Percentiles rank a stretch among this genome's conserved stretches.
Conservation (phyloP, 2,329 filamentous ascomycete species). For the Dothistroma septosporum region DNA sequence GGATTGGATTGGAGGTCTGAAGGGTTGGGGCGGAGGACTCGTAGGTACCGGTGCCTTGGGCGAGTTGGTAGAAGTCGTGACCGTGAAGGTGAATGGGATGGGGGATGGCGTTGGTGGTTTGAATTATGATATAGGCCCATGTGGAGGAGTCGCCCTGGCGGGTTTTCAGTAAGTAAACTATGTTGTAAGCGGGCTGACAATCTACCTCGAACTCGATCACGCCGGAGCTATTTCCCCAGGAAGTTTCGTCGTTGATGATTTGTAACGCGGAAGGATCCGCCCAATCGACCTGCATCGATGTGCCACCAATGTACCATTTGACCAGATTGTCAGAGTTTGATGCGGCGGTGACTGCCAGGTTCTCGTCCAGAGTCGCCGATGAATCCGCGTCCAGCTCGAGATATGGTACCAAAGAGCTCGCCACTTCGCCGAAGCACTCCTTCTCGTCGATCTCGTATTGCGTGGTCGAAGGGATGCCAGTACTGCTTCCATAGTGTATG, state of each 20-base stretch:
- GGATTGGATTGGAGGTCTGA: constrained; percentile 31
- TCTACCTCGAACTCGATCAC: constrained; percentile 31
- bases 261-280: constrained; percentile 38
- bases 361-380: constrained; percentile 9
- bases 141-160: constrained; percentile 1
- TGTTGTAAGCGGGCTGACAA: constrained; percentile 31
- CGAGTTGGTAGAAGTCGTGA: constrained; percentile 45
- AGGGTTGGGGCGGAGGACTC: constrained; percentile 30
- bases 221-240: constrained; percentile 33
- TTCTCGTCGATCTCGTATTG: constrained; percentile 33
- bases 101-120: constrained; percentile 34
- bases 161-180: background rate
- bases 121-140: constrained; percentile 42
- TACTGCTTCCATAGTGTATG: constrained; percentile 36
- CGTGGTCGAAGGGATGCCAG: constrained; percentile 33
- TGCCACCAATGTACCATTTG: constrained; percentile 39
- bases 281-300: constrained; percentile 39
- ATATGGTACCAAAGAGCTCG: constrained; percentile 34
- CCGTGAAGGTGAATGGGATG: constrained; percentile 43
- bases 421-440: constrained; percentile 38
- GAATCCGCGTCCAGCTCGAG: constrained; percentile 25
- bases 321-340: constrained; percentile 33
- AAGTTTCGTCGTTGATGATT: constrained; percentile 33
- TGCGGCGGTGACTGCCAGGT: constrained; percentile 29
- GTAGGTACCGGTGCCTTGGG: constrained; percentile 37